Percentiles rank a stretch among this genome's conserved stretches.
These are phyloP conservation scores for Larix kaempferi DNA, from an alignment of 75 land plant genomes.

Conservation along the genomic window DNA sequence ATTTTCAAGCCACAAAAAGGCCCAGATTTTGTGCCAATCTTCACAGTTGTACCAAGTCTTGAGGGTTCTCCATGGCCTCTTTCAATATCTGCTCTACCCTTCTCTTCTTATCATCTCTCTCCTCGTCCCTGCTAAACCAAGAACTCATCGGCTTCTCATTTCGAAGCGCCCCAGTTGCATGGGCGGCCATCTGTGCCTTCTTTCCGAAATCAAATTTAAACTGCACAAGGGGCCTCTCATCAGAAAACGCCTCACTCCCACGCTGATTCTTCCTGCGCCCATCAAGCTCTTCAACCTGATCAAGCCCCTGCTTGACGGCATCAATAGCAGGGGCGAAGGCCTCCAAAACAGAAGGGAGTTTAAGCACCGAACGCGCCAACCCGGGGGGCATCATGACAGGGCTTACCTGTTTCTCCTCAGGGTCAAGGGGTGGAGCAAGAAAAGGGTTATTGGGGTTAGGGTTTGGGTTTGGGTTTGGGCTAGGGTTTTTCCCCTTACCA, in stretches of 20 bases:
- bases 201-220: constrained; percentile 51
- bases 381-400: constrained; percentile 20
- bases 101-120: constrained; percentile 79
- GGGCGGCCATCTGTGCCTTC: constrained; percentile 30
- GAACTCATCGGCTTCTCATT: constrained; percentile 10
- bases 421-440: constrained; percentile 57
- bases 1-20: no score
- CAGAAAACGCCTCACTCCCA: constrained; percentile 23
- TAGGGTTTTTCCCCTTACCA: not conserved
- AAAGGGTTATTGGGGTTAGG: constrained; percentile 44
- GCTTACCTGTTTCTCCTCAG: constrained; percentile 59
- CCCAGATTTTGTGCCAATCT: not conserved
- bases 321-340: constrained; percentile 79
- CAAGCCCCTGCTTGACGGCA: constrained; percentile 32
- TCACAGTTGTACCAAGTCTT: constrained; percentile 35
- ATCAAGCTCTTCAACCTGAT: constrained; percentile 17
- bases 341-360: constrained; percentile 58
- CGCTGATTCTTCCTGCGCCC: constrained; percentile 9
- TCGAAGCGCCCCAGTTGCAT: constrained; percentile 13
- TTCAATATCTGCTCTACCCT: constrained; percentile 65
- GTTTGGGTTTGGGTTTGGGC: constrained; percentile 11
- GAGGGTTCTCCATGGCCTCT: constrained; percentile 27
- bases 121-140: constrained; percentile 45
- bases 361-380: not conserved
- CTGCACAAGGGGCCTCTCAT: constrained; percentile 44